Evolutionary conservation across 2,329 filamentous ascomycete species (phyloP).

Genomic region (Beauveria sp.): DNA sequence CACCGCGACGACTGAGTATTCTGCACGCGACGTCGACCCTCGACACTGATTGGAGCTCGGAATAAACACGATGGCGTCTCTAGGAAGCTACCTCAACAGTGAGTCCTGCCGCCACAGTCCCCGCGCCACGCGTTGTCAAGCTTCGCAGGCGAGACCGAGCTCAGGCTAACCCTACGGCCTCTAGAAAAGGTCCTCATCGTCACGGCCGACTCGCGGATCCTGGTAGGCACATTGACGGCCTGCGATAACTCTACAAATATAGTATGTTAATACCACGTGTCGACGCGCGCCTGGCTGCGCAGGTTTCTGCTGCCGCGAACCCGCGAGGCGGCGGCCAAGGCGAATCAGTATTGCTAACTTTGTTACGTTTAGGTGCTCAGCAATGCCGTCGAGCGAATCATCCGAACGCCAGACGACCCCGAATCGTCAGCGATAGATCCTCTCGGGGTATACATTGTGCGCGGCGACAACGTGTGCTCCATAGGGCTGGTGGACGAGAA

Average conservation of each 20-base stretch:
- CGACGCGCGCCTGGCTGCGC: neutral
- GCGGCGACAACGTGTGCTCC: slow-evolving; percentile 89
- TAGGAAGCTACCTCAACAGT: slow-evolving; percentile 40
- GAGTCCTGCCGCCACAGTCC: slow-evolving; percentile 13
- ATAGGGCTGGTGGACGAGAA: slow-evolving; percentile 86
- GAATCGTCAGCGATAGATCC: slow-evolving; percentile 74
- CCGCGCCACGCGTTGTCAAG: neutral
- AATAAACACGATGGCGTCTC: slow-evolving; percentile 30
- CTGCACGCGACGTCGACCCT: neutral
- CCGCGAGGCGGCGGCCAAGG: neutral
- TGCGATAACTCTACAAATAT: slow-evolving; percentile 92
- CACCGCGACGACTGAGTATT: neutral
- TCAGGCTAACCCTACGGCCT: slow-evolving; percentile 1
- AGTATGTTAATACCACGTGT: slow-evolving; percentile 29
- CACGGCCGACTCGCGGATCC: slow-evolving; percentile 83
- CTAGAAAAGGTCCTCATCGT: slow-evolving; percentile 86
- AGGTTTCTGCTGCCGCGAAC: neutral
- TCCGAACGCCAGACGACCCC: slow-evolving; percentile 74
- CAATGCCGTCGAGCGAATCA: slow-evolving; percentile 80
- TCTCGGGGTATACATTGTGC: slow-evolving; percentile 82
- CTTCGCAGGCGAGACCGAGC: neutral
- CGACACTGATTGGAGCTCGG: neutral
- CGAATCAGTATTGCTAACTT: neutral
- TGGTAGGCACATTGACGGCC: slow-evolving; percentile 74
- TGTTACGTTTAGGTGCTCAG: slow-evolving; percentile 56